A percentile compares a stretch with the other conserved stretches of the same genome.
phyloP scores from a whole-genome alignment of 352 stramenopile genomes.

The Phytophthora sansomeana region DNA sequence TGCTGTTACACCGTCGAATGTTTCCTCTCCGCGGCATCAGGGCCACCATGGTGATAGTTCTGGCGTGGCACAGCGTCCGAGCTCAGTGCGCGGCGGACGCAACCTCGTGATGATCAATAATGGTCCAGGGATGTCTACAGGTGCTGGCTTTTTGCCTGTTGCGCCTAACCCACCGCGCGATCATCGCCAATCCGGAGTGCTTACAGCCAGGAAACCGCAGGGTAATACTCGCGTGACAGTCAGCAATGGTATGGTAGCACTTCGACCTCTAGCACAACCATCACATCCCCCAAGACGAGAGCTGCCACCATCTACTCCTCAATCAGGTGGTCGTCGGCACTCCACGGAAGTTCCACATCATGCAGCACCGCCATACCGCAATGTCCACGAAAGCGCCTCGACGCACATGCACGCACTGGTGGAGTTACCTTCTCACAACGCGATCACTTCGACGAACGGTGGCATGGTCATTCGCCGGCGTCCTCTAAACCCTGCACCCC shows the following conservation, averaged over 20 bases:
- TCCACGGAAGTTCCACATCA: constrained; percentile 20
- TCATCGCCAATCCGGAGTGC: constrained; percentile 25
- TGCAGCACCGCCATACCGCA: constrained; percentile 5
- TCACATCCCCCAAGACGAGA: constrained; percentile 34
- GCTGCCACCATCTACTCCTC: constrained; percentile 12
- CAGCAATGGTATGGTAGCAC: constrained; percentile 36
- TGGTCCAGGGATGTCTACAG: constrained; percentile 15
- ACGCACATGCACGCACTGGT: constrained; percentile 8
- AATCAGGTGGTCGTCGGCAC: constrained; percentile 21
- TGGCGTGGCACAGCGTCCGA: constrained; percentile 36
- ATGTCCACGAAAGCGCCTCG: constrained; percentile 9
- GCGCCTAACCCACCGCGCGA: constrained; percentile 34
- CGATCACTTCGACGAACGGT: constrained; percentile 33
- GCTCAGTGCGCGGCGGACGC: constrained; percentile 55
- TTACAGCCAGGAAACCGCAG: constrained; percentile 24
- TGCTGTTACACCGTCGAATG: constrained; percentile 17
- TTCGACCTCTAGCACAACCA: constrained; percentile 31
- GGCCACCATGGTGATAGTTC: not conserved
- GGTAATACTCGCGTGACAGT: constrained; percentile 29
- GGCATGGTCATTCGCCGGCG: constrained; percentile 30
- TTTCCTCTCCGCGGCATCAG: constrained; percentile 8
- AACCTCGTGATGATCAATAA: constrained; percentile 56
- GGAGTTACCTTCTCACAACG: constrained; percentile 15
- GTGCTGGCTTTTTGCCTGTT: constrained; percentile 24
- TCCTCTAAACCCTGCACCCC: constrained; percentile 15